phyloP scores from a whole-genome alignment of 129 eudicot species.

The Escallonia herrerae region DNA sequence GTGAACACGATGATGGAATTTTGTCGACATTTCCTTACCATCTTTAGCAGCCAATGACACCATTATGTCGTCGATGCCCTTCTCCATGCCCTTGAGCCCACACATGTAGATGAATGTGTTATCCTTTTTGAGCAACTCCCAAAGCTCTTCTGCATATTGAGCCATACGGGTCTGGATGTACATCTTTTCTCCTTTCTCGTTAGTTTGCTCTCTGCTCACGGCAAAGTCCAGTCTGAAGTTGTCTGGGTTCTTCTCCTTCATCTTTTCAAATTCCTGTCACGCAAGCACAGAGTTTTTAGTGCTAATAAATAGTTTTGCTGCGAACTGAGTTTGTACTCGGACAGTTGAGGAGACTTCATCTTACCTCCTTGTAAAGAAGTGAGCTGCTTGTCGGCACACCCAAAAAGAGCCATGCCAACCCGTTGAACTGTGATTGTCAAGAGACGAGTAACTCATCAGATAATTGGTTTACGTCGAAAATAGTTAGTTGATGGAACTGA shows the following conservation, averaged over 20 bases:
- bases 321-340: not conserved
- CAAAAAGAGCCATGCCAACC: slow-evolving; percentile 99
- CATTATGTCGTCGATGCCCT: slow-evolving; percentile 99
- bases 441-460: not conserved
- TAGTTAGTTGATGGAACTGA: too few species aligned
- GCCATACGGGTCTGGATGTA: slow-evolving; percentile 99
- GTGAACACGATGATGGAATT: not conserved
- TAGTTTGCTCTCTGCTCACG: slow-evolving; percentile 96
- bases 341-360: not conserved
- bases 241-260: slow-evolving; percentile 86
- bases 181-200: slow-evolving; percentile 95
- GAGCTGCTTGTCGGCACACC: slow-evolving; percentile 99
- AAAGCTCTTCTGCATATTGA: slow-evolving; percentile 79
- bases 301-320: not conserved
- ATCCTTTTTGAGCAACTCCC: slow-evolving; percentile 96
- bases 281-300: not conserved
- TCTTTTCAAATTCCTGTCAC: slow-evolving; percentile 86
- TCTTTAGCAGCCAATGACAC: slow-evolving; percentile 81
- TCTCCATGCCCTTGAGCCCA: slow-evolving; percentile 96
- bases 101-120: slow-evolving; percentile 98
- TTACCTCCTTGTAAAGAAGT: slow-evolving; percentile 90
- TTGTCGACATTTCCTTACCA: slow-evolving; percentile 39
- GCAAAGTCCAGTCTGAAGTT: slow-evolving; percentile 91
- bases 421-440: slow-evolving; percentile 65
- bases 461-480: not conserved